phyloP scores from a whole-genome alignment of 805 yeast genomes.

The Metschnikowia similis region DNA sequence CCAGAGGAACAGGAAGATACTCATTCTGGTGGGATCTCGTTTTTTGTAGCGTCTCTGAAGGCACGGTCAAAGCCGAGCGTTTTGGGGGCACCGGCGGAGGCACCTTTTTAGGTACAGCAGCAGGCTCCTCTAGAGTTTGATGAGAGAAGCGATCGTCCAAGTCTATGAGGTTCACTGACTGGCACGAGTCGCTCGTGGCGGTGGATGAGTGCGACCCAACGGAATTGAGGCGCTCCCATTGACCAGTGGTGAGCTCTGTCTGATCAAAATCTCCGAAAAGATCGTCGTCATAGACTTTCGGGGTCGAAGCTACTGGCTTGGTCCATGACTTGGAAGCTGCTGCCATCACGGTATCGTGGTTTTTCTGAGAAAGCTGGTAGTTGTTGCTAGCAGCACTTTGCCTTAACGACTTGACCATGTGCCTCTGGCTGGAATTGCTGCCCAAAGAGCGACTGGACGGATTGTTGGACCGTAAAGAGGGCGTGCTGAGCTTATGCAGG shows the following conservation, averaged over 20 bases:
- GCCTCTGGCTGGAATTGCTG: conserved; percentile 15
- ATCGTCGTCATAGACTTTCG: conserved; percentile 15
- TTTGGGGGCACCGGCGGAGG: conserved; percentile 20
- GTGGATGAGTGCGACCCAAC: conserved; percentile 7
- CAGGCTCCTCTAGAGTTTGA: conserved; percentile 21
- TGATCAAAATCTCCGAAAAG: conserved; percentile 40
- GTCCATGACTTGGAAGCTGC: conserved; percentile 17
- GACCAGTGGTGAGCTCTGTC: conserved; percentile 19
- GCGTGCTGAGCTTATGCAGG: conserved; percentile 20
- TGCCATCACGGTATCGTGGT: conserved; percentile 15
- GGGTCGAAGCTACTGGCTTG: conserved; percentile 5
- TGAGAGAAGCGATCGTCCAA: conserved; percentile 52
- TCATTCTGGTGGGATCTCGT: conserved; percentile 1
- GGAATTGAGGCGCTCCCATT: conserved; percentile 26
- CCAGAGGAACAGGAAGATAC: not conserved
- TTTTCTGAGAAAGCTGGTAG: conserved; percentile 18
- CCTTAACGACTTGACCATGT: conserved; percentile 23
- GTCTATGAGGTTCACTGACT: conserved; percentile 61
- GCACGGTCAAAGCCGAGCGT: conserved; percentile 5
- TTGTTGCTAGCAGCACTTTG: conserved; percentile 2
- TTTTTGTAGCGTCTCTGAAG: not conserved
- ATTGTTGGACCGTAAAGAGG: conserved; percentile 21
- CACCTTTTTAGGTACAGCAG: conserved; percentile 5
- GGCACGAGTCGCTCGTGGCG: conserved; percentile 6
- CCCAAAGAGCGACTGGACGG: conserved; percentile 13